Base-by-base conservation (phyloP, 805 yeast genomes). In the Starmerella scarabaei region DNA sequence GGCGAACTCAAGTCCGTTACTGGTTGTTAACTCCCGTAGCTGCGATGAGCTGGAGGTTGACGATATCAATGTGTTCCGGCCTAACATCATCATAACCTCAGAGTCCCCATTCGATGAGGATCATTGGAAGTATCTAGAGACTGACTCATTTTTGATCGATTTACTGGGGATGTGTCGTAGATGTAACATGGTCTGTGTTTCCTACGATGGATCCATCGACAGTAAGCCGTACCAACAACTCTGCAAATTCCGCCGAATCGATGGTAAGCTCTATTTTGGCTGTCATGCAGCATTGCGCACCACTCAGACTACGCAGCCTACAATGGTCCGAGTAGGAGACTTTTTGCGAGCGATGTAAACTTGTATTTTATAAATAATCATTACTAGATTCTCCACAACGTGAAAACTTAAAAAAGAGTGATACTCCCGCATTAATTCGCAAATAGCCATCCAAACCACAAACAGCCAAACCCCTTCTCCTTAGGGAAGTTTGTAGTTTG, bases 121-220 rank as follows among this genome's bases (percentile, higher is more conserved):
- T 36, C 21, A 36, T 1, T 66, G 69, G 71, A 19, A 36, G 3
- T 21, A 29, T 4, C 33, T 63, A 0, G 23, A 9, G 11, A 41
- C 59, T 4, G 41, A 45, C 1, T 24, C 31, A 5, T 42, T 42
- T 1, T 36, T 23, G 15, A 43, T 44, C 12, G 43, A 37, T 33
- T 39, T 40, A 49, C 51, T 42, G 18, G 64, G 50, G 36, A 54
- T 43, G 33, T 67, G 72, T 42, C 57, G 62, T 18, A 48, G 72
- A 30, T 67, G 72, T 44, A 64, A 62, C 37, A 66, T 67, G 71
- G 59, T 67, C n/a, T 61, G 68, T 3, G 60, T 66, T 11, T 60
- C 64, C 18, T 49, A 49, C 12, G 52, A 51, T 5, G 71, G 71
- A 1, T 43, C 45, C 16, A 40, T 54, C 20, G 62, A 63, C 42